phyloP scores from a whole-genome alignment of 305 asterid genomes.

The Fraxinus dipetala region DNA sequence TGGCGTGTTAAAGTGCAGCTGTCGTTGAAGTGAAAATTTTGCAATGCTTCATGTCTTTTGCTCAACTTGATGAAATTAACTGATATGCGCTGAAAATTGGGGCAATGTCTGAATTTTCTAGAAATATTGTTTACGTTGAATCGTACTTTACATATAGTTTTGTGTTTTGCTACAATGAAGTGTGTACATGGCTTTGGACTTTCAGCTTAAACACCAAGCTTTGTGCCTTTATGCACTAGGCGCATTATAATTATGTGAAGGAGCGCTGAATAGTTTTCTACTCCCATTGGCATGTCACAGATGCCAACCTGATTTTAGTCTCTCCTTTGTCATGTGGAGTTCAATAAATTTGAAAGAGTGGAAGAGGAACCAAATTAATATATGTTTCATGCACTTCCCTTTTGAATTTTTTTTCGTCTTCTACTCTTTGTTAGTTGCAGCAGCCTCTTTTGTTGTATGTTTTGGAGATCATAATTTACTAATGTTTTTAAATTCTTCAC shows the following conservation, averaged over 20 bases:
- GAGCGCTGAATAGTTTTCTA: background rate
- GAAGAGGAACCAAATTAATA: background rate
- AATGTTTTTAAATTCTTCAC: constrained; percentile 19
- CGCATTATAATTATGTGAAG: background rate
- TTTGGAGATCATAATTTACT: background rate
- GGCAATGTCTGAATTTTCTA: background rate
- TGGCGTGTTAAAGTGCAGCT: background rate
- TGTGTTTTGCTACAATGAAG: background rate
- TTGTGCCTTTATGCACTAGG: background rate
- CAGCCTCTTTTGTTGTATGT: background rate
- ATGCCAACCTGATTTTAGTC: background rate
- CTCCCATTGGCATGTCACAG: background rate
- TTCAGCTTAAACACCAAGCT: background rate
- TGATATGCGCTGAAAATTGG: background rate
- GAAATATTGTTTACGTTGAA: background rate
- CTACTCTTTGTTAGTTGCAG: background rate
- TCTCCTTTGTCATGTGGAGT: background rate
- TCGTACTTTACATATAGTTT: background rate
- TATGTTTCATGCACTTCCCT: background rate
- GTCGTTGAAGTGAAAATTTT: background rate
- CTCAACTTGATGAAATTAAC: background rate
- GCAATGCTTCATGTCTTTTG: background rate
- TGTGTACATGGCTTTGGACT: background rate
- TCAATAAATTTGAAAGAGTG: background rate
- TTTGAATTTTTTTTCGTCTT: background rate